Evolutionary conservation across 148 eudicot genomes (phyloP).

Genomic region (Rhododendron williamsianum): DNA sequence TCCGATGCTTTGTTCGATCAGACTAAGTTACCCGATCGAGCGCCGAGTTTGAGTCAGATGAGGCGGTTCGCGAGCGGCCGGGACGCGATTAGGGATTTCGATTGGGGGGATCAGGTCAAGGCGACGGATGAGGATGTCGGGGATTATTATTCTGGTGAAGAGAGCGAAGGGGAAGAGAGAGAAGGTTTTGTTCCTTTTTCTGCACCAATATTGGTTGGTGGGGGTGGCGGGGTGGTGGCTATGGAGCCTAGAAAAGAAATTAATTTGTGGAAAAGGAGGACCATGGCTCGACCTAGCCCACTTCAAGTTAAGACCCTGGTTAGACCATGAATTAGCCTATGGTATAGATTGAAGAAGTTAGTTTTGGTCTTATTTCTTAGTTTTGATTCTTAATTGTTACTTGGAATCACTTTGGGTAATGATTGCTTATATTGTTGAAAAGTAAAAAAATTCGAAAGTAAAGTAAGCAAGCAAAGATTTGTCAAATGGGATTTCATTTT

Average conservation of each 20-base stretch:
- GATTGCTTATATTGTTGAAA: neutral
- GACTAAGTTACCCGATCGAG: slow-evolving; percentile 10
- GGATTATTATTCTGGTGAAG: slow-evolving; percentile 40
- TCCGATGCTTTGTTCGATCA: neutral
- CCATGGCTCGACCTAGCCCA: slow-evolving; percentile 62
- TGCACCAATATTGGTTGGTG: slow-evolving; percentile 38
- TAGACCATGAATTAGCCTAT: neutral
- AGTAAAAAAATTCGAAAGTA: neutral
- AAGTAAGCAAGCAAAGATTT: no score
- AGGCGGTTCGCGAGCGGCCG: slow-evolving; percentile 72
- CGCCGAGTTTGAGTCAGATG: slow-evolving; percentile 55
- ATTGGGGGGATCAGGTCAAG: slow-evolving; percentile 64
- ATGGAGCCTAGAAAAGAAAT: slow-evolving; percentile 63
- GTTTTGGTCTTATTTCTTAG: neutral
- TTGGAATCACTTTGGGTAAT: neutral
- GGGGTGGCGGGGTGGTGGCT: neutral
- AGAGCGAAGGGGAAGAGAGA: slow-evolving; percentile 33
- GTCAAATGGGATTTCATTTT: no score
- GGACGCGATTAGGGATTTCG: slow-evolving; percentile 43
- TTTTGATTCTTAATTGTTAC: neutral
- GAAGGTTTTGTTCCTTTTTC: slow-evolving; percentile 51
- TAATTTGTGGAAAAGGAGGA: slow-evolving; percentile 88
- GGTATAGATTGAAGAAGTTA: neutral
- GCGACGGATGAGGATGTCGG: slow-evolving; percentile 24
- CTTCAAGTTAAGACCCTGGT: slow-evolving; percentile 34